phyloP scores from a whole-genome alignment of 176 grass and related monocot species.

The barley (Hordeum vulgare) region DNA sequence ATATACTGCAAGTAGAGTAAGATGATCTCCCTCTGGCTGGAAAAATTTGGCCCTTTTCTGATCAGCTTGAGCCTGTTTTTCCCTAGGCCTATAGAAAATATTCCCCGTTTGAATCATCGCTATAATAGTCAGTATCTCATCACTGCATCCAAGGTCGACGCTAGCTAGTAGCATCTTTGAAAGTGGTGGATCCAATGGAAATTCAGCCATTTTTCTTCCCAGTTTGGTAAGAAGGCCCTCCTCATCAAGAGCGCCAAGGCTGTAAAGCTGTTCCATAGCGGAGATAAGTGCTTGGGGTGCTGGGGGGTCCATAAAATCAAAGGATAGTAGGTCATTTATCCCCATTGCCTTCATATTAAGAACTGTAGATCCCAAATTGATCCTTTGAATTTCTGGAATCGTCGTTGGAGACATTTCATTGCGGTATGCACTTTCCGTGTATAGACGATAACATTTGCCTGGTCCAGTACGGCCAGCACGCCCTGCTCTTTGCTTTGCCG shows the following conservation, averaged over 20 bases:
- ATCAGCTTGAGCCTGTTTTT: slow-evolving; percentile 94
- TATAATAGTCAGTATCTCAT: slow-evolving; percentile 93
- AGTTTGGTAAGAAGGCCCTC: slow-evolving; percentile 88
- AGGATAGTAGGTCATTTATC: slow-evolving; percentile 91
- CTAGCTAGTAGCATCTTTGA: slow-evolving; percentile 94
- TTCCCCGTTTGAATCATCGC: slow-evolving; percentile 95
- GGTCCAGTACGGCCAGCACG: slow-evolving; percentile 92
- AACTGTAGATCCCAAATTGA: slow-evolving; percentile 70
- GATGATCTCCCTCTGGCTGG: slow-evolving; percentile 90
- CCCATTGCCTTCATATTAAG: slow-evolving; percentile 98
- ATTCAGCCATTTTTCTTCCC: slow-evolving; percentile 96
- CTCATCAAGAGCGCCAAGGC: slow-evolving; percentile 86
- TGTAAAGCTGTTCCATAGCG: slow-evolving; percentile 90
- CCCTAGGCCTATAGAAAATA: slow-evolving; percentile 93
- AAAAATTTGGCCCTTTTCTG: slow-evolving; percentile 92
- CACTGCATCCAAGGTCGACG: slow-evolving; percentile 85
- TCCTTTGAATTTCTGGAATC: slow-evolving; percentile 94
- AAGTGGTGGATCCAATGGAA: slow-evolving; percentile 81
- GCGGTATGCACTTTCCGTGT: slow-evolving; percentile 90
- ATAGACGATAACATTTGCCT: slow-evolving; percentile 88
- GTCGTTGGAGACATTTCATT: slow-evolving; percentile 94
- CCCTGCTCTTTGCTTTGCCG: slow-evolving; percentile 90
- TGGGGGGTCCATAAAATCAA: slow-evolving; percentile 96
- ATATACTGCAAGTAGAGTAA: slow-evolving; percentile 90
- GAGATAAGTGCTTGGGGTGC: slow-evolving; percentile 91